phyloP scores from a whole-genome alignment of 306 rosid genomes.

The Medicago lupulina region DNA sequence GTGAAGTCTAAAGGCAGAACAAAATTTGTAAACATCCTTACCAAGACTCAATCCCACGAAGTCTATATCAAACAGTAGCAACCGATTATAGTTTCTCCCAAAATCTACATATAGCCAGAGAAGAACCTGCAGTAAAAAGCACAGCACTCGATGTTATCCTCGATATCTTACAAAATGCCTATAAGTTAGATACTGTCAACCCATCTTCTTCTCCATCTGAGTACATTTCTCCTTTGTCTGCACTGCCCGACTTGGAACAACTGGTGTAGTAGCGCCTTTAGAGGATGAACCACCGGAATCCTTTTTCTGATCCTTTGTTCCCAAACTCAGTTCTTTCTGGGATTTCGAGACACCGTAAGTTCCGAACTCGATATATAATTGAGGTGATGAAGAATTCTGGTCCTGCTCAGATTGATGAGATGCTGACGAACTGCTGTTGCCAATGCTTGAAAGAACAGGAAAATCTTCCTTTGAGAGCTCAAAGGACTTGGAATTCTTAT shows the following conservation, averaged over 20 bases:
- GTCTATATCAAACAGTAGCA: constrained; percentile 29
- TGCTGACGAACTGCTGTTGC: constrained; percentile 30
- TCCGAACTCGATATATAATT: constrained; percentile 33
- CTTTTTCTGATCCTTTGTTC: constrained; percentile 35
- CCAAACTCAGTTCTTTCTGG: constrained; percentile 20
- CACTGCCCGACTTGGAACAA: constrained; percentile 31
- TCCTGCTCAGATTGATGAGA: constrained; percentile 8
- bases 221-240: constrained; percentile 26
- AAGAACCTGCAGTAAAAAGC: constrained; percentile 37
- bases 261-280: not conserved
- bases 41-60: constrained; percentile 31
- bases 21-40: constrained; percentile 18
- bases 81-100: constrained; percentile 40
- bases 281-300: constrained; percentile 39
- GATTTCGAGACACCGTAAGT: constrained; percentile 24
- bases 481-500: constrained; percentile 25
- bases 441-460: constrained; percentile 47
- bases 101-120: constrained; percentile 1
- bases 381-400: constrained; percentile 27
- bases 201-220: constrained; percentile 30
- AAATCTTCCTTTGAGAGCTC: constrained; percentile 52
- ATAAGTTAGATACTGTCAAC: constrained; percentile 29
- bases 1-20: not conserved
- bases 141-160: constrained; percentile 1
- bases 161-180: constrained; percentile 31